A percentile compares a stretch with the other conserved stretches of the same genome.
phyloP scores from a whole-genome alignment of 345 rosid species.

The Dimocarpus longan region DNA sequence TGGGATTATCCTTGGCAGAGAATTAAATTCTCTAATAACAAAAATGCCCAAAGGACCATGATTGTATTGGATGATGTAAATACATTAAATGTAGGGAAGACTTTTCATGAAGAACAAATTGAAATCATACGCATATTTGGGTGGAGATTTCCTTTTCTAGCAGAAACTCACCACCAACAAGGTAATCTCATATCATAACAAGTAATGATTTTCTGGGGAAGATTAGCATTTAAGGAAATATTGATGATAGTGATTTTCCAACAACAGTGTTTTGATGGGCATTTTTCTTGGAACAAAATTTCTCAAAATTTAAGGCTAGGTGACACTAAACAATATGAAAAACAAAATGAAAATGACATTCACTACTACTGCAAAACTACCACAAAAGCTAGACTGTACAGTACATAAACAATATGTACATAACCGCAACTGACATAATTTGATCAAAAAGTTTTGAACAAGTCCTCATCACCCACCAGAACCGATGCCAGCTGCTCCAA shows the following conservation, averaged over 20 bases:
- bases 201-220: not conserved
- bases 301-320: not conserved
- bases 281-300: not conserved
- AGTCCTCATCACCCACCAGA: not conserved
- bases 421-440: not conserved
- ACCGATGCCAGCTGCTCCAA: not conserved
- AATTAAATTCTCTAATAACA: no score
- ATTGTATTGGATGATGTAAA: no score
- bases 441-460: not conserved
- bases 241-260: not conserved
- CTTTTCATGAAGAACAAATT: no score
- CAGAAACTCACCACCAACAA: not conserved
- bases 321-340: not conserved
- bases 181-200: not conserved
- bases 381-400: slow-evolving; percentile 19
- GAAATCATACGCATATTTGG: no score
- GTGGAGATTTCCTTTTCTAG: not conserved
- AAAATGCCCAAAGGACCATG: no score
- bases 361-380: not conserved
- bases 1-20: no score
- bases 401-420: not conserved
- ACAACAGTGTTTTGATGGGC: not conserved
- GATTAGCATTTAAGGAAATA: not conserved
- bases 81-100: no score
- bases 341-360: not conserved